Evolutionary conservation across 2,329 filamentous ascomycete species (phyloP).

Genomic region (Penicillium hordei): DNA sequence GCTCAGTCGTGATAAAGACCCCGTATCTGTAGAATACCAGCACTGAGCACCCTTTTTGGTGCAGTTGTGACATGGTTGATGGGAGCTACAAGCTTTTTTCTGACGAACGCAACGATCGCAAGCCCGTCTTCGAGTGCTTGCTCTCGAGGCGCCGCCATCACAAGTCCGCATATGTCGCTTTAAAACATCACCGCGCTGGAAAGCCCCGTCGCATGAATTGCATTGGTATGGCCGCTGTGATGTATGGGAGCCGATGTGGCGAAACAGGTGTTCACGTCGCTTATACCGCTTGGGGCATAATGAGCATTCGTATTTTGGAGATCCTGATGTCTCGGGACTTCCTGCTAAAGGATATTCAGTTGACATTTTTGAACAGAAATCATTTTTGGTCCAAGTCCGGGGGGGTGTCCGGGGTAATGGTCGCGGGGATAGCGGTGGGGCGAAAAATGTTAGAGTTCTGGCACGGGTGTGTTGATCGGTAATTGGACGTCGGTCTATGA

Average conservation of each 20-base stretch:
- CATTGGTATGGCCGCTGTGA: constrained; percentile 36
- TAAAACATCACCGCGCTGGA: constrained; percentile 42
- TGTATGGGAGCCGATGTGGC: constrained; percentile 37
- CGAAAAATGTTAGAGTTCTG: not conserved
- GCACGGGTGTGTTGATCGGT: not conserved
- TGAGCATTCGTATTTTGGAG: constrained; percentile 27
- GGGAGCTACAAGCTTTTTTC: constrained; percentile 37
- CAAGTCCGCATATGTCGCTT: constrained; percentile 39
- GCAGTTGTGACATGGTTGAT: constrained; percentile 34
- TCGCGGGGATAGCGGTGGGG: not conserved
- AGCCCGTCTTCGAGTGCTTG: constrained; percentile 29
- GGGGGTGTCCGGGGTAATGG: not conserved
- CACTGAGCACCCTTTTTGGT: constrained; percentile 22
- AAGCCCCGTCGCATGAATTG: constrained; percentile 32
- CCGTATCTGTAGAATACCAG: constrained; percentile 19
- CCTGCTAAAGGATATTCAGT: not conserved
- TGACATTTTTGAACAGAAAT: not conserved
- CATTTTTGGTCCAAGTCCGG: not conserved
- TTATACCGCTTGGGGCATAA: constrained; percentile 40
- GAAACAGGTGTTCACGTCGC: constrained; percentile 39
- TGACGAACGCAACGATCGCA: constrained; percentile 39
- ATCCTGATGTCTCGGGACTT: not conserved
- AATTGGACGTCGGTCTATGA: not conserved
- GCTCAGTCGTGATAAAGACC: not conserved
- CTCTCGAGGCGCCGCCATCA: constrained; percentile 21